Conservation (phyloP, 768 basidiomycete genomes). For the Postia placenta region DNA sequence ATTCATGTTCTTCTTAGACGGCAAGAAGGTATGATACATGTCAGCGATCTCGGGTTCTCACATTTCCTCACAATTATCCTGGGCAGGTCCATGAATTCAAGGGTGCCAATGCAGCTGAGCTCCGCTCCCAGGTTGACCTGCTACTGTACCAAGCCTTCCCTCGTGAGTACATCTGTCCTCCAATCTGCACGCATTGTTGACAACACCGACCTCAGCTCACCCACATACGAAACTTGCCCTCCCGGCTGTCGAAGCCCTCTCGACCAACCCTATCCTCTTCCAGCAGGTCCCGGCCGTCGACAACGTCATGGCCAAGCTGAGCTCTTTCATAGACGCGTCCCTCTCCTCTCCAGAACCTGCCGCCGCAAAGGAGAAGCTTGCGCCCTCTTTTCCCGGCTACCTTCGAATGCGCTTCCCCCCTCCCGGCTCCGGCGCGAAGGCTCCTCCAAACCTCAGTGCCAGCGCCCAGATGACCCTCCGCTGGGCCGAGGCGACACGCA, state of each 20-base stretch:
- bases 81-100: slow-evolving; percentile 61
- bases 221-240: slow-evolving; percentile 59
- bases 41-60: not conserved
- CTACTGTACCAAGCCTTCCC: slow-evolving; percentile 75
- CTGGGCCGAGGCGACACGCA: slow-evolving; percentile 44
- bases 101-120: slow-evolving; percentile 63
- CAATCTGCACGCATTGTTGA: not conserved
- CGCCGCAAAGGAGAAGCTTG: slow-evolving; percentile 46
- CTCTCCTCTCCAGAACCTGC: slow-evolving; percentile 25
- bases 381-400: slow-evolving; percentile 49
- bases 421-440: slow-evolving; percentile 9
- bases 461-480: slow-evolving; percentile 33
- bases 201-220: too few relatives aligned
- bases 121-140: slow-evolving; percentile 68
- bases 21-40: slow-evolving; percentile 47
- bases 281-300: slow-evolving; percentile 65
- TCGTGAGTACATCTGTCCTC: slow-evolving; percentile 41
- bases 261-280: slow-evolving; percentile 72
- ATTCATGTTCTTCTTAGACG: slow-evolving; percentile 82
- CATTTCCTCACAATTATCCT: not conserved
- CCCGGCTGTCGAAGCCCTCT: slow-evolving; percentile 53
- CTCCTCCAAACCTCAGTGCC: slow-evolving; percentile 22
- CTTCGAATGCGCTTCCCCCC: slow-evolving; percentile 53
- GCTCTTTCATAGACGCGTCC: slow-evolving; percentile 51
- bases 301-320: slow-evolving; percentile 54